phyloP scores from a whole-genome alignment of 495 filamentous ascomycete species.

The Aspergillus nanangensis region DNA sequence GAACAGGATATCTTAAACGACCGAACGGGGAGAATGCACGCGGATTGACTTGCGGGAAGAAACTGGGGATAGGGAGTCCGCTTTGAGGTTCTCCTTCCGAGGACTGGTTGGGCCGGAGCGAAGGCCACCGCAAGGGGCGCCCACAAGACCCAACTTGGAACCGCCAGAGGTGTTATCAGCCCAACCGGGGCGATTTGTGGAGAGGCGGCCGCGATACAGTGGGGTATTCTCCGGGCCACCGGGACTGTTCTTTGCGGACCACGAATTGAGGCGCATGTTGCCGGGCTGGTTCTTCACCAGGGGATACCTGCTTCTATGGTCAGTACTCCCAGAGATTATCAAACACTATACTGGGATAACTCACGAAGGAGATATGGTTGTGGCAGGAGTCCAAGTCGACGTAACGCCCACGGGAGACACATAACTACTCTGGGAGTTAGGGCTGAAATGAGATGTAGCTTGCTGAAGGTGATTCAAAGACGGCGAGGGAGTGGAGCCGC shows the following conservation, averaged over 20 bases:
- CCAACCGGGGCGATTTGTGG: slow-evolving; percentile 22
- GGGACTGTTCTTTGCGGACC: slow-evolving; percentile 26
- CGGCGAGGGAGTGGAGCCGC: slow-evolving; percentile 38
- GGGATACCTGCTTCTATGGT: slow-evolving; percentile 28
- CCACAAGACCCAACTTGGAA: too few species aligned
- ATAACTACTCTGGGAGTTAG: slow-evolving; percentile 38
- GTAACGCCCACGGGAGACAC: slow-evolving; percentile 36
- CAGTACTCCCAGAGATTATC: slow-evolving; percentile 13
- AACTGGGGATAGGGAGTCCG: slow-evolving; percentile 31
- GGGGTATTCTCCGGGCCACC: slow-evolving; percentile 28
- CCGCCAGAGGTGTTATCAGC: slow-evolving; percentile 27
- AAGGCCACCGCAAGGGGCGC: slow-evolving; percentile 19
- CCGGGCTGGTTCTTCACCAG: slow-evolving; percentile 30
- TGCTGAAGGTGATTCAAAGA: slow-evolving; percentile 29
- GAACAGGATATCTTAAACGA: slow-evolving; percentile 8
- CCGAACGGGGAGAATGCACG: slow-evolving; percentile 18
- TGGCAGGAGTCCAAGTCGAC: slow-evolving; percentile 43
- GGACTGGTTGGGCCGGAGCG: slow-evolving; percentile 26
- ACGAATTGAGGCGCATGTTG: slow-evolving; percentile 24
- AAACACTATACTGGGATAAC: slow-evolving; percentile 8
- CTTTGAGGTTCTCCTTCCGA: slow-evolving; percentile 31
- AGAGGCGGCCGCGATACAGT: slow-evolving; percentile 20
- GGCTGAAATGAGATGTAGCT: slow-evolving; percentile 29
- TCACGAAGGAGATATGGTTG: slow-evolving; percentile 47
- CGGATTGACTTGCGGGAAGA: slow-evolving; percentile 30